Evolutionary conservation across 192 early-diverging fungal genomes (phyloP).

Genomic region (Backusella tuberculispora): DNA sequence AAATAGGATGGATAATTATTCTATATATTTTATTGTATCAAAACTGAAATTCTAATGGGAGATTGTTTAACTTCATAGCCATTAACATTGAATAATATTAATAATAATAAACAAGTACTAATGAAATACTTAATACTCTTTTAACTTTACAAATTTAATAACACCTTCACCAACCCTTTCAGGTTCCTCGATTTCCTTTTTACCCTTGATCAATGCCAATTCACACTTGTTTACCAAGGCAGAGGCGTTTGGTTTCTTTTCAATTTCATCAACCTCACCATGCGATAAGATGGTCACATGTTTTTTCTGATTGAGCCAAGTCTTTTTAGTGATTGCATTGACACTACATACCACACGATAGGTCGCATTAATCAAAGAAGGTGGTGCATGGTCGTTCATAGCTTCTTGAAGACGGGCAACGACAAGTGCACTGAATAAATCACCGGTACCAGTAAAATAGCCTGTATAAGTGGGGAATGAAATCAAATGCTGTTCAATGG

Average conservation of each 20-base stretch:
- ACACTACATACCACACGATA: constrained; percentile 70
- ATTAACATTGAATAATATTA: too few species aligned
- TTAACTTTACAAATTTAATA: not conserved
- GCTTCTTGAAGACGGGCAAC: constrained; percentile 63
- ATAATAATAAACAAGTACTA: too few species aligned
- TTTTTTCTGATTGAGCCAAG: constrained; percentile 50
- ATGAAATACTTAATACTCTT: not conserved
- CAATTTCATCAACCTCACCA: constrained; percentile 22
- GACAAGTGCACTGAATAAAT: constrained; percentile 80
- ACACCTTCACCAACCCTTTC: not conserved
- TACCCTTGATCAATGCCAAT: constrained; percentile 72
- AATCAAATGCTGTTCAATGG: constrained; percentile 62
- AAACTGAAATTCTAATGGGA: too few species aligned
- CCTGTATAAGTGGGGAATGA: constrained; percentile 74
- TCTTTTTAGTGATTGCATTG: constrained; percentile 71
- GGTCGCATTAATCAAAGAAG: constrained; percentile 56
- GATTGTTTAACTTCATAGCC: too few species aligned
- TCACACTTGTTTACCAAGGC: constrained; percentile 64
- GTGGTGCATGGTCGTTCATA: constrained; percentile 22
- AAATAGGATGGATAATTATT: too few species aligned
- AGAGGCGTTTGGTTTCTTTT: constrained; percentile 38
- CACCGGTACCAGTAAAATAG: constrained; percentile 93
- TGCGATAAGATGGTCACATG: not conserved
- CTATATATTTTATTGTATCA: too few species aligned
- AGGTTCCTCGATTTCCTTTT: constrained; percentile 61